Percentiles rank a stretch among this genome's conserved stretches.
Evolutionary conservation across 495 filamentous ascomycete genomes (phyloP).

Genomic region (Aspergillus bridgeri): DNA sequence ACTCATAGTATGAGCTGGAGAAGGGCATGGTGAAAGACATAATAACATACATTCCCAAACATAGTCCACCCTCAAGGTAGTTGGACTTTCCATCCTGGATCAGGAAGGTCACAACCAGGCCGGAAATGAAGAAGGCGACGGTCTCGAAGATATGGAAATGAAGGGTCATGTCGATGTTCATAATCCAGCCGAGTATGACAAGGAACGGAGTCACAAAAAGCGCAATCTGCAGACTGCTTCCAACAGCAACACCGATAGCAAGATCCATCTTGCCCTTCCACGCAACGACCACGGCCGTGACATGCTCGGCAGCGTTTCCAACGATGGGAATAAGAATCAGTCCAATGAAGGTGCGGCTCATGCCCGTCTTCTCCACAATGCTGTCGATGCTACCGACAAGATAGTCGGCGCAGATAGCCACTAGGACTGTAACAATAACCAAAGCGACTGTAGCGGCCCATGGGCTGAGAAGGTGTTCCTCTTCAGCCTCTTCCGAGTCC

Average conservation of each 20-base stretch:
- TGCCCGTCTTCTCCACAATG: conserved; percentile 75
- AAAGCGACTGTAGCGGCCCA: conserved; percentile 70
- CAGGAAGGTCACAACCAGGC: conserved; percentile 87
- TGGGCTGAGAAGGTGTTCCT: conserved; percentile 63
- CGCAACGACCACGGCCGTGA: conserved; percentile 88
- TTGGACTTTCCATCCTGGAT: conserved; percentile 94
- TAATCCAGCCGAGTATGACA: conserved; percentile 90
- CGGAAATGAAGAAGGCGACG: conserved; percentile 85
- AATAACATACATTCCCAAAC: conserved; percentile 63
- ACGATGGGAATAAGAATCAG: conserved; percentile 94
- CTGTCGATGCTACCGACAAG: conserved; percentile 90
- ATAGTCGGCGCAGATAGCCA: conserved; percentile 92
- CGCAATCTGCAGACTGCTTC: conserved; percentile 91
- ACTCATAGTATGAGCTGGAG: background rate
- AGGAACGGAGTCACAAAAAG: conserved; percentile 87
- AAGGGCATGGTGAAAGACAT: conserved; percentile 2
- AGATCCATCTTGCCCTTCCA: conserved; percentile 97
- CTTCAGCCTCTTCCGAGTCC: conserved; percentile 42
- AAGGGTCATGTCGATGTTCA: conserved; percentile 78
- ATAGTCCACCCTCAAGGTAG: conserved; percentile 92
- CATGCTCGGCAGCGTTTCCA: conserved; percentile 95
- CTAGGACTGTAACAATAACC: conserved; percentile 71
- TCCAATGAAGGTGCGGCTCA: conserved; percentile 96
- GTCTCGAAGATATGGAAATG: conserved; percentile 94
- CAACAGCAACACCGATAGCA: conserved; percentile 90